Conservation (phyloP, 2,329 filamentous ascomycete species). For the Pyricularia grisea region DNA sequence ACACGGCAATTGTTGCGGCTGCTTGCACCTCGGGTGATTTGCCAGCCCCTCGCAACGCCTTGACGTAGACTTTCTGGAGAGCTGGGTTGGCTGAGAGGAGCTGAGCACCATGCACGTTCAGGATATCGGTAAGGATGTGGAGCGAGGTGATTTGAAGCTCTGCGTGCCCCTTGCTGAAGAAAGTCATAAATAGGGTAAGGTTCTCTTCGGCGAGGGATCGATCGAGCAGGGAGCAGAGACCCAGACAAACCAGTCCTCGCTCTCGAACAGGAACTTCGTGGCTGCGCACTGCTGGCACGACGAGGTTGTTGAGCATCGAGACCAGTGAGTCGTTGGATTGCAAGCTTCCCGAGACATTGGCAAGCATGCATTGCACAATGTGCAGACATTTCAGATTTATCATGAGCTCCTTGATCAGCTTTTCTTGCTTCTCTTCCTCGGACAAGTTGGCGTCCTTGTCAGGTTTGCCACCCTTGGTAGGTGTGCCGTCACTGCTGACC, state of each 20-base stretch:
- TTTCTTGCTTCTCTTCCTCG: slow-evolving; percentile 59
- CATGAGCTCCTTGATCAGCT: slow-evolving; percentile 82
- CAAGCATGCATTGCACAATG: slow-evolving; percentile 94
- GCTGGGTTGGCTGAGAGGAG: slow-evolving; percentile 59
- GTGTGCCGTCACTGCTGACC: slow-evolving; percentile 57
- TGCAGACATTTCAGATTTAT: slow-evolving; percentile 98
- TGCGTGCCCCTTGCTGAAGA: slow-evolving; percentile 88
- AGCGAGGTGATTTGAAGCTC: slow-evolving; percentile 81
- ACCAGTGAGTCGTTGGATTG: slow-evolving; percentile 88
- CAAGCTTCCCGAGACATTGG: slow-evolving; percentile 80
- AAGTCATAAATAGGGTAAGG: slow-evolving; percentile 85
- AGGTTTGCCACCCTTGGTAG: slow-evolving; percentile 33
- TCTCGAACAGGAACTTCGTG: slow-evolving; percentile 91
- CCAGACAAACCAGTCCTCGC: slow-evolving; percentile 78
- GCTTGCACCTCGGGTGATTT: slow-evolving; percentile 68
- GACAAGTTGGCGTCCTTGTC: slow-evolving; percentile 23
- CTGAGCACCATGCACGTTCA: slow-evolving; percentile 79
- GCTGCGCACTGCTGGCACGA: slow-evolving; percentile 88
- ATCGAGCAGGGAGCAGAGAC: slow-evolving; percentile 84
- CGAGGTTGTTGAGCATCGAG: slow-evolving; percentile 94
- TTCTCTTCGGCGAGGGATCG: slow-evolving; percentile 90
- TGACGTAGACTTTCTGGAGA: slow-evolving; percentile 77
- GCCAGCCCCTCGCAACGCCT: slow-evolving; percentile 64
- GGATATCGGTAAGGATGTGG: slow-evolving; percentile 86
- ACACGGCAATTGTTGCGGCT: slow-evolving; percentile 69